Base-by-base conservation (phyloP, 1,284 basidiomycete genomes). In the Cryptococcus sp. region DNA sequence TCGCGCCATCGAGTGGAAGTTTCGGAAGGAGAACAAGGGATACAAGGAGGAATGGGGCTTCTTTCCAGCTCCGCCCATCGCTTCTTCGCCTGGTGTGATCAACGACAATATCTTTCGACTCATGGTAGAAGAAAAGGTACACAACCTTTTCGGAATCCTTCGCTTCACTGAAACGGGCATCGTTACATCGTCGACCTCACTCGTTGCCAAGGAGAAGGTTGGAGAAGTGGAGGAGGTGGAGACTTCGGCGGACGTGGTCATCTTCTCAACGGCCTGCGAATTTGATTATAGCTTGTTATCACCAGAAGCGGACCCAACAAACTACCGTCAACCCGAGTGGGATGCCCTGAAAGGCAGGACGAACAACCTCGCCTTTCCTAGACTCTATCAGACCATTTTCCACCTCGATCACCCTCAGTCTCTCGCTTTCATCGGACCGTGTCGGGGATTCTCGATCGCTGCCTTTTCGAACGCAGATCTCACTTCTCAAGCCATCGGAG, bases 301-400 rank as follows among this genome's bases (percentile, higher is more conserved):
- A 4, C 34, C n/a, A 11, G 47, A 50, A 28, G 47, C 54, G 4
- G 42, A 51, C 34, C 54, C 54, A 5, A 43, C 47, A 16, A 32
- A 11, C 18, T 28, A 28, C 35, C 14, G n/a, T 5, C 18, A 41
- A 9, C 31, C 45, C 14, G 52, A 53, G 42, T 53, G 52, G 52
- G 48, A 53, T 26, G 23, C 37, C n/a, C 5, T 28, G 7, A 12
- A 31, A 22, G 22, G 45, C 26, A 42, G 33, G 18, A 45, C 12
- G 19, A 23, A 52, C 35, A 34, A 45, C 11, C 32, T 49, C 3
- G 14, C 23, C 4, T 56, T 36, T 37, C 54, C 54, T 19, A 12
- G 45, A 19, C 32, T 56, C 19, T 56, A 56, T 35, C 51, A 53
- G 39, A 48, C 48, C 6, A 9, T 53, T 9, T 53, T 56, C 25